Conservation (phyloP, 495 filamentous ascomycete species). For the Aspergillus saccharolyticus region DNA sequence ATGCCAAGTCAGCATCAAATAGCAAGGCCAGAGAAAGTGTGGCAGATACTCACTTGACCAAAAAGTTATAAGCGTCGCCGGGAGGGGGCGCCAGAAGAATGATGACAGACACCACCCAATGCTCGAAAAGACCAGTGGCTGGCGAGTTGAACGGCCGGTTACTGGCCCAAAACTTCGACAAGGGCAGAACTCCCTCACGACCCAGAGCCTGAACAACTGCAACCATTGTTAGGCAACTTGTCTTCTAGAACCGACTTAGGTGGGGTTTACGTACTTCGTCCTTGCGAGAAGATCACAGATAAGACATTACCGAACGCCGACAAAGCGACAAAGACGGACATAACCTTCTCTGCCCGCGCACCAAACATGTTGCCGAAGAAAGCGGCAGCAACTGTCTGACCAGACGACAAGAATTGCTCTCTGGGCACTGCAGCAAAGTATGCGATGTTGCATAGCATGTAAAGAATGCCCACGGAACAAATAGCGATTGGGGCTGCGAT, state of each 20-base stretch:
- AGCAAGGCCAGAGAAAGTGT: conserved; percentile 13
- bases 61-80: conserved; percentile 61
- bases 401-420: conserved; percentile 54
- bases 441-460: conserved; percentile 66
- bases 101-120: conserved; percentile 55
- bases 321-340: conserved; percentile 68
- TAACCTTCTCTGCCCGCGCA: conserved; percentile 48
- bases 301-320: conserved; percentile 69
- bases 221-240: not conserved
- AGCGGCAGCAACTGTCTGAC: conserved; percentile 55
- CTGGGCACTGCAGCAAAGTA: conserved; percentile 67
- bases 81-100: conserved; percentile 60
- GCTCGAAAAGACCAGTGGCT: conserved; percentile 55
- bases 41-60: conserved; percentile 47
- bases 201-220: conserved; percentile 58
- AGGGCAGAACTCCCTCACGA: conserved; percentile 60
- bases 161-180: conserved; percentile 57
- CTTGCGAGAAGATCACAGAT: conserved; percentile 64
- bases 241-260: too few relatives aligned
- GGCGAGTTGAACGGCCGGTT: conserved; percentile 61
- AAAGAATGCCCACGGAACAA: conserved; percentile 55
- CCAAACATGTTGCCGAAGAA: conserved; percentile 69
- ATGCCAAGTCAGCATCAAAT: conserved; percentile 19
- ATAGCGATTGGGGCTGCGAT: conserved; percentile 61
- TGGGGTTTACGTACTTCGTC: conserved; percentile 39